These are phyloP conservation scores for Boletus sp. DNA, from an alignment of 768 basidiomycete genomes.

Conservation along the genomic window DNA sequence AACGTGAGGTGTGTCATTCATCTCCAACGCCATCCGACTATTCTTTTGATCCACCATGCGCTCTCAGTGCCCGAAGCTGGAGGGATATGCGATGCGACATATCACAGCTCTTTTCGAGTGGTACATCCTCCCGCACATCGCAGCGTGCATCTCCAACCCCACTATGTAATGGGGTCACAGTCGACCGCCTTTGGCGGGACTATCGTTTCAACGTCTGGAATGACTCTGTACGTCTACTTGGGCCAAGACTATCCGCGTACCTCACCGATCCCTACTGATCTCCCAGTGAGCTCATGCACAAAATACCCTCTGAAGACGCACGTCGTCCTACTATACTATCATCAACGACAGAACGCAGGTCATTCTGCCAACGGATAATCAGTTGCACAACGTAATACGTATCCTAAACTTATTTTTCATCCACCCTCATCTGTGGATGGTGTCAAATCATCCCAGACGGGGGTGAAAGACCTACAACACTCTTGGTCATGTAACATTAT, in stretches of 20 bases:
- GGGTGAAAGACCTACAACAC: slow-evolving; percentile 13
- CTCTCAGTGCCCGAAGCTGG: slow-evolving; percentile 60
- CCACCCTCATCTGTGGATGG: slow-evolving; percentile 8
- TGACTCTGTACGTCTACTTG: slow-evolving; percentile 36
- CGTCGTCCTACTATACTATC: slow-evolving; percentile 28
- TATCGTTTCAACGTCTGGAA: slow-evolving; percentile 63
- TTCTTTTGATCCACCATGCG: slow-evolving; percentile 1
- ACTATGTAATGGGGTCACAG: slow-evolving; percentile 51
- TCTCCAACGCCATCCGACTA: not conserved
- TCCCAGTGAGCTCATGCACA: slow-evolving; percentile 19
- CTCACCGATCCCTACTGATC: slow-evolving; percentile 9
- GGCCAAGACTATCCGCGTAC: not conserved
- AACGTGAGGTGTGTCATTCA: slow-evolving; percentile 53
- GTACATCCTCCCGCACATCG: slow-evolving; percentile 28
- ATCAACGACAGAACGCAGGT: slow-evolving; percentile 25
- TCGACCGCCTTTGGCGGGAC: slow-evolving; percentile 67
- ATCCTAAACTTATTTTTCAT: slow-evolving; percentile 28
- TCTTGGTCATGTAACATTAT: slow-evolving; percentile 30
- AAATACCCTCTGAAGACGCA: slow-evolving; percentile 25
- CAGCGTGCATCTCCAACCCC: slow-evolving; percentile 34
- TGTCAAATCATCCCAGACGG: slow-evolving; percentile 8
- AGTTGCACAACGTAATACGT: slow-evolving; percentile 29
- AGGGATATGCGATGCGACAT: slow-evolving; percentile 58
- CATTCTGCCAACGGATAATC: slow-evolving; percentile 30
- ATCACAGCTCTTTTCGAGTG: slow-evolving; percentile 55